Base-by-base conservation (phyloP, 257 asterid genomes). In the Haberlea rhodopensis region DNA sequence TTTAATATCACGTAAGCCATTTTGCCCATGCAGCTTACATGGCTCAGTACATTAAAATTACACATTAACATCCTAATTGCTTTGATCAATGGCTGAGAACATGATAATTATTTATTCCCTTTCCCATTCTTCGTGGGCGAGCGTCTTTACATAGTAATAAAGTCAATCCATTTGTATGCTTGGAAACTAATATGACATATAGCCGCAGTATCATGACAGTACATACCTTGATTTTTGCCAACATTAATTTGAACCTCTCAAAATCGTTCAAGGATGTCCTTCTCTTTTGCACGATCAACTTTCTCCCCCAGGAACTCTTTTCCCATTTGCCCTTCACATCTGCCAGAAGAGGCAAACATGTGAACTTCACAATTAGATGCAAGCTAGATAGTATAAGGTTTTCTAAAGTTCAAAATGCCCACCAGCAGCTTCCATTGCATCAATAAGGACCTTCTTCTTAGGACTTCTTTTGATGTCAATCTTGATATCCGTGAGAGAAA, bases 361-460 rank as follows among this genome's bases (percentile, higher is more conserved):
- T 37, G 16, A 43, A 15, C 4, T 4, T 43, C 19, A 43, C n/a
- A 7, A 43, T 43, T 43, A 15, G 15, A 43, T 15, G 49, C 49
- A 43, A 13, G 51, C 51, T 13, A 0, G 18, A 43, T 43, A 15
- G 5, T 15, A 20, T 15, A 15, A 49, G 8, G 27, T 20, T 26
- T 29, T 66, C 8, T 4, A n/a, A n/a, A 29, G 60, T 49, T 27
- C 49, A 66, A 19, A 65, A n/a, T 8, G 20, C 77, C 27, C 54
- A 66, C 77, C 77, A 27, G 77, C 73, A 60, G 73, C 77, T 28
- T 73, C 77, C 73, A 73, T 66, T 10, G 73, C 77, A 40, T 69
- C 77, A 73, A 73, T 7, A 56, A 73, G 55, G 16, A 59, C 53
- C 60, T 66, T 73, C 73, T 73, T 73, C 28, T 60, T 60, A 9